Conservation (phyloP, 495 filamentous ascomycete species). For the Aspergillus campestris region DNA sequence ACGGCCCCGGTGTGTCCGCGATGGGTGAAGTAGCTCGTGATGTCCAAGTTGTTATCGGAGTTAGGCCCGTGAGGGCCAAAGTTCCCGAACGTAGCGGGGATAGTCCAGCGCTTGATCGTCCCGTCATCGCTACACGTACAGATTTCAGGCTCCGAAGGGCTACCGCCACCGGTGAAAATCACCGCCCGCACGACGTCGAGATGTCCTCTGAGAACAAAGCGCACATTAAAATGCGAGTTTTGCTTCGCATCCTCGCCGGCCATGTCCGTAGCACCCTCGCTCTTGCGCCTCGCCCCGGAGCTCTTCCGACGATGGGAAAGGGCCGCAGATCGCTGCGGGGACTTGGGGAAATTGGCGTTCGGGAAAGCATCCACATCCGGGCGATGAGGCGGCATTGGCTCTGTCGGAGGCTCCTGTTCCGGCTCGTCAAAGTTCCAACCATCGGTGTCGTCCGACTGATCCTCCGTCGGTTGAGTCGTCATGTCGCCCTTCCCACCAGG, state of each 20-base stretch:
- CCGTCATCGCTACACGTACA: constrained; percentile 96
- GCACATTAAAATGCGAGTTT: constrained; percentile 73
- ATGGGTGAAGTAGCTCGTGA: constrained; percentile 88
- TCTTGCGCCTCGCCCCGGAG: constrained; percentile 59
- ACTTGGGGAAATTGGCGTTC: constrained; percentile 71
- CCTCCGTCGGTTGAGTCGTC: constrained; percentile 25
- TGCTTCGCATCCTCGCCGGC: constrained; percentile 38
- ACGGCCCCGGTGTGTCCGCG: constrained; percentile 88
- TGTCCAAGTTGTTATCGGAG: constrained; percentile 70
- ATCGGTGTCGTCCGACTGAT: constrained; percentile 52
- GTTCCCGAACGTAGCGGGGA: constrained; percentile 65
- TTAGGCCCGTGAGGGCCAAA: constrained; percentile 44
- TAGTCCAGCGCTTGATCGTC: constrained; percentile 91
- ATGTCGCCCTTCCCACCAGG: constrained; percentile 31
- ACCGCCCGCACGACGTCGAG: constrained; percentile 88
- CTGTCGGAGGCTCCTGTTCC: constrained; percentile 34
- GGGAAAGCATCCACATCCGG: constrained; percentile 84
- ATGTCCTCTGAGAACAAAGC: constrained; percentile 86
- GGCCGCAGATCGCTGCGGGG: constrained; percentile 59
- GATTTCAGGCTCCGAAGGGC: constrained; percentile 88
- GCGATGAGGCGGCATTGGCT: constrained; percentile 48
- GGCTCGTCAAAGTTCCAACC: constrained; percentile 90
- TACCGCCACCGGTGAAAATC: constrained; percentile 93
- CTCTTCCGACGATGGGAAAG: constrained; percentile 73
- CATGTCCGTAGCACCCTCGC: constrained; percentile 43